Base-by-base conservation (phyloP, 805 yeast species). In the Yarrowia hollandica region DNA sequence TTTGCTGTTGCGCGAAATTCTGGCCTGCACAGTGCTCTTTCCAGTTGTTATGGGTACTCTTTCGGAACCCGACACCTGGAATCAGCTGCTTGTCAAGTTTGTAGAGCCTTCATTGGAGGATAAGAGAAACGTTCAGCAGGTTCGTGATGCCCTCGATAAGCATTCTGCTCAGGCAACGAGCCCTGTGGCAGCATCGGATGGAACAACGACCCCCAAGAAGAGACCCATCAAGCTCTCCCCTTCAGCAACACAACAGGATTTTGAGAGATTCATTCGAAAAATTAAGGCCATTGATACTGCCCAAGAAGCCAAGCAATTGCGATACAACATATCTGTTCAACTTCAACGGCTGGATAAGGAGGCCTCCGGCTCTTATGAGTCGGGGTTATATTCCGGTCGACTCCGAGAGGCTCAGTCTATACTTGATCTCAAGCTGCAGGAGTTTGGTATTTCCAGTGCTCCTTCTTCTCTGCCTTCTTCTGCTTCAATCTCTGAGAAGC, bases 1-100 rank as follows among this genome's bases (percentile, higher is more conserved):
- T 0, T 69, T 78, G 0, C 71, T 91, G 9, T 65, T 85, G 0
- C 74, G 84, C 34, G 96, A 91, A 65, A 75, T 91, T 5, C 57
- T 89, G 2, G 69, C 88, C 0, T 75, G 82, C 21, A 78, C 81
- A 59, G 81, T 90, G 0, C 62, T 89, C 10, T 67, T 70, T 19
- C 88, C 90, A 0, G 56, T 80, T 0, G 60, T 76, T 4, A 60
- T 74, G 2, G 67, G 73, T 6, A 79, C 85, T 72, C 64, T 86
- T 1, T 72, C 85, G 0, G 91, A 86, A 50, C 82, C 92, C 0
- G 96, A 90, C 68, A 86, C 82, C 61, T 86, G 86, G 81, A 91
- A 91, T 68, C 80, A 82, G 59, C 66, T 77, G 37, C 76, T 90
- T 14, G 83, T 83, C 9, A 79, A 79, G 55, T 69, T 79, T 1